Percentiles rank a stretch among this genome's conserved stretches.
Conservation (phyloP, 176 grass and related monocot species). For the Aegilops speltoides region DNA sequence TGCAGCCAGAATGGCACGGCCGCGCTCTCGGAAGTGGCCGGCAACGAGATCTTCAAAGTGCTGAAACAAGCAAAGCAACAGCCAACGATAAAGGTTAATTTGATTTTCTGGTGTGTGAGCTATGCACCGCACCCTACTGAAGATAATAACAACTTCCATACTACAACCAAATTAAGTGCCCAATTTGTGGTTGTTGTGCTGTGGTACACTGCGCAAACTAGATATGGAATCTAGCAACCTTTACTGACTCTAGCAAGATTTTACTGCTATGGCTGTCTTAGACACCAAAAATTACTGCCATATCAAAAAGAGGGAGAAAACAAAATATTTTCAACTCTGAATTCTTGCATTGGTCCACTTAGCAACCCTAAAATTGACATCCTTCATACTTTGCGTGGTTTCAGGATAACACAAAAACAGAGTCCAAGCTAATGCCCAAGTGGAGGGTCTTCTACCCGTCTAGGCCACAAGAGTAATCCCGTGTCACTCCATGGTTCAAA, state of each 20-base stretch:
- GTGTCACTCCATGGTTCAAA: background rate
- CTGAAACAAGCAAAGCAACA: constrained; percentile 56
- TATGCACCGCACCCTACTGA: background rate
- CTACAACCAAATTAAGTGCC: background rate
- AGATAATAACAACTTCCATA: constrained; percentile 3
- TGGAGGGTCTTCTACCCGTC: background rate
- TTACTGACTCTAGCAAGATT: background rate
- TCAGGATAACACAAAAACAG: background rate
- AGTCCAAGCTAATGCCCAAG: background rate
- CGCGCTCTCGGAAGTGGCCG: constrained; percentile 69
- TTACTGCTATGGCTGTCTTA: background rate
- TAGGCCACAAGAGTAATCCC: background rate
- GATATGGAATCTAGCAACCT: background rate
- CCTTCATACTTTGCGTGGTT: background rate
- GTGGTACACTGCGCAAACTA: background rate
- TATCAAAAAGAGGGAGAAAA: background rate
- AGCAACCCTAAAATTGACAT: background rate
- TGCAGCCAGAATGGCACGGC: constrained; percentile 54
- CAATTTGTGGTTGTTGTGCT: background rate
- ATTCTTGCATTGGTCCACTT: background rate
- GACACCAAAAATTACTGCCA: background rate
- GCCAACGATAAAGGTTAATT: constrained; percentile 6
- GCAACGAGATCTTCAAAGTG: constrained; percentile 78
- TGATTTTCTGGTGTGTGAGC: background rate
- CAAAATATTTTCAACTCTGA: background rate